Evolutionary conservation across 2,329 filamentous ascomycete genomes (phyloP).

Genomic region (Scytalidium sp.): DNA sequence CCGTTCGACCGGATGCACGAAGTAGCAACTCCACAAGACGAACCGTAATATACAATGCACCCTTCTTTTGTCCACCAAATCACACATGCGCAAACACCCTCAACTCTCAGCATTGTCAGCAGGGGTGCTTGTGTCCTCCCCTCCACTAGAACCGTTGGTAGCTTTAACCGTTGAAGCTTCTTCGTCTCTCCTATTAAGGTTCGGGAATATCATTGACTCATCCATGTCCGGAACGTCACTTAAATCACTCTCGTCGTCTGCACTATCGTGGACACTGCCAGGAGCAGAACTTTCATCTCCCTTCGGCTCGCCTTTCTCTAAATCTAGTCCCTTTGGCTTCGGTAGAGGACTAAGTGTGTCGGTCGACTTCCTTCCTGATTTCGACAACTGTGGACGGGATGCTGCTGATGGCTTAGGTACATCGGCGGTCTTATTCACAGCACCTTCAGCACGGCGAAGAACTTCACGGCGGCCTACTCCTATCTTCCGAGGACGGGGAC

Average conservation of each 20-base stretch:
- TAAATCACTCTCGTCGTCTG: conserved; percentile 53
- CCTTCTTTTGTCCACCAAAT: neutral
- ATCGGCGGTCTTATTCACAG: conserved; percentile 43
- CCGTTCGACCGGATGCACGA: neutral
- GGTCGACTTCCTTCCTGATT: conserved; percentile 42
- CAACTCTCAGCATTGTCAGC: neutral
- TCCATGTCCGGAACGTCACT: conserved; percentile 41
- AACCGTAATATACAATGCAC: neutral
- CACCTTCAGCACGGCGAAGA: conserved; percentile 59
- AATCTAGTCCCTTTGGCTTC: conserved; percentile 47
- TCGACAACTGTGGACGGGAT: conserved; percentile 20
- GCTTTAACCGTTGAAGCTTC: neutral
- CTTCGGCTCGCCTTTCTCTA: conserved; percentile 41
- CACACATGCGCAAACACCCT: neutral
- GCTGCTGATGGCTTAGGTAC: conserved; percentile 27
- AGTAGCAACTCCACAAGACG: neutral
- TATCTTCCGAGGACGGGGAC: conserved; percentile 19
- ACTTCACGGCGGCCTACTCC: conserved; percentile 42
- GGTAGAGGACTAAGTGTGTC: conserved; percentile 44
- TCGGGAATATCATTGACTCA: conserved; percentile 19
- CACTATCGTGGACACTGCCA: conserved; percentile 43
- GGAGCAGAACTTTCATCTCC: conserved; percentile 28
- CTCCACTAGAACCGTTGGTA: neutral
- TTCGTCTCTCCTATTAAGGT: conserved; percentile 6
- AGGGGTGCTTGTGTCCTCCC: neutral